Evolutionary conservation across 805 yeast species (phyloP).

Genomic region (Yamadazyma tumulicola): DNA sequence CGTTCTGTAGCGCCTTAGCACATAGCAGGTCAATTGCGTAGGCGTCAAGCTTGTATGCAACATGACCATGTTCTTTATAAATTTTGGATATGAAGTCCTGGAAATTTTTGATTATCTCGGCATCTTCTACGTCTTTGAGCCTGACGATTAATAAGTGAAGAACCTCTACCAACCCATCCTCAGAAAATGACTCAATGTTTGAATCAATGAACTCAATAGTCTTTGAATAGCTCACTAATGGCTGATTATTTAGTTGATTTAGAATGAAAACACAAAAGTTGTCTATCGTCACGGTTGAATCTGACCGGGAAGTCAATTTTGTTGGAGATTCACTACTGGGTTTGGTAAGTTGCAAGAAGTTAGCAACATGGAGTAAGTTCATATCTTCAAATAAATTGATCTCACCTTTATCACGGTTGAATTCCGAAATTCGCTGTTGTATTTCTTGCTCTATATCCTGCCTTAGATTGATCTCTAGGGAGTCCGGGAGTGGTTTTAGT

Average conservation of each 20-base stretch:
- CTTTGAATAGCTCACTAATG: background rate
- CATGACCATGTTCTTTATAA: background rate
- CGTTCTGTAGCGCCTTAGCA: slow-evolving; percentile 1
- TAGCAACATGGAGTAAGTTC: background rate
- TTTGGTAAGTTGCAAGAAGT: background rate
- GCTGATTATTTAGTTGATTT: background rate
- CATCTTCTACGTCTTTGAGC: background rate
- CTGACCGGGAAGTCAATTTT: too few relatives aligned
- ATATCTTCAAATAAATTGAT: background rate
- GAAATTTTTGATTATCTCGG: background rate
- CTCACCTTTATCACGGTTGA: background rate
- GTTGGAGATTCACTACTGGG: background rate
- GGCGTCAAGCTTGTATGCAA: slow-evolving; percentile 5
- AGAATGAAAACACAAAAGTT: slow-evolving; percentile 9
- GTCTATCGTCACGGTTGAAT: slow-evolving; percentile 13
- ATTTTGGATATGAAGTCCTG: slow-evolving; percentile 1
- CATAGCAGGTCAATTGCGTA: slow-evolving; percentile 2
- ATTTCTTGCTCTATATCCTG: background rate
- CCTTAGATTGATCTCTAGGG: slow-evolving; percentile 3
- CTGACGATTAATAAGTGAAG: slow-evolving; percentile 2
- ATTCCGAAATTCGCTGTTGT: background rate
- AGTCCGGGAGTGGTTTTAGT: slow-evolving; percentile 15
- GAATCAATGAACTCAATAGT: slow-evolving; percentile 1
- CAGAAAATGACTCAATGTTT: background rate
- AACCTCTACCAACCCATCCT: slow-evolving; percentile 3